Percentiles rank a stretch among this genome's conserved stretches.
Evolutionary conservation across 345 rosid genomes (phyloP).

Genomic region (Alliaria petiolata): DNA sequence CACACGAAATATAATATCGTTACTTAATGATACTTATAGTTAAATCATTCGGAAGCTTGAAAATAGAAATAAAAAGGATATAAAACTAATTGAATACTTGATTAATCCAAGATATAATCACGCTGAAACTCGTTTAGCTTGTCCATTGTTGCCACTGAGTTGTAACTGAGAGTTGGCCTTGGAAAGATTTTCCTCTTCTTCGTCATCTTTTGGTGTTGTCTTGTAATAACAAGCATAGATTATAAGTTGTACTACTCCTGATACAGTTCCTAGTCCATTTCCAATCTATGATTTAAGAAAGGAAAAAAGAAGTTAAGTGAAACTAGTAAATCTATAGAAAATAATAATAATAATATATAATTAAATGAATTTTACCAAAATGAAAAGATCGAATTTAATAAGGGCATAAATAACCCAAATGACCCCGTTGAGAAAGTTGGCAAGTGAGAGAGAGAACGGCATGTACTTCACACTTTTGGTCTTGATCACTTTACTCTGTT

Average conservation of each 20-base stretch:
- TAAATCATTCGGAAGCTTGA: background rate
- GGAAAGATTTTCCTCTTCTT: constrained; percentile 6
- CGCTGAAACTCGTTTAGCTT: constrained; percentile 24
- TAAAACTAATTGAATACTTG: background rate
- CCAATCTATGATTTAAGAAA: constrained; percentile 36
- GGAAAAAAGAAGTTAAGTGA: background rate
- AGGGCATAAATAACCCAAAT: constrained; percentile 47
- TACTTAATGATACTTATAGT: background rate
- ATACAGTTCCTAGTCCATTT: constrained; percentile 57
- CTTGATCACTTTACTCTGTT: constrained; percentile 43
- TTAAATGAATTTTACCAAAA: constrained; percentile 37
- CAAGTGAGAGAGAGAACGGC: constrained; percentile 51
- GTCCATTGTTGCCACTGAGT: constrained; percentile 26
- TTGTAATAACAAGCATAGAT: constrained; percentile 48
- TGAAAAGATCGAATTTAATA: constrained; percentile 42
- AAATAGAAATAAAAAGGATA: background rate
- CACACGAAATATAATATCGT: background rate
- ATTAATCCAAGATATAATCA: constrained; percentile 4
- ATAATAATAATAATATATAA: background rate
- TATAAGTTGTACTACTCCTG: constrained; percentile 45
- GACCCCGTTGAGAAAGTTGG: constrained; percentile 41
- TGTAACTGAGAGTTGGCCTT: constrained; percentile 23
- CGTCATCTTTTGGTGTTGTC: constrained; percentile 36
- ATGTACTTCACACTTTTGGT: constrained; percentile 59
- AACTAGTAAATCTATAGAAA: background rate